These are phyloP conservation scores for Melanogaster broomeanus DNA, from an alignment of 768 basidiomycete genomes.

Conservation along the genomic window DNA sequence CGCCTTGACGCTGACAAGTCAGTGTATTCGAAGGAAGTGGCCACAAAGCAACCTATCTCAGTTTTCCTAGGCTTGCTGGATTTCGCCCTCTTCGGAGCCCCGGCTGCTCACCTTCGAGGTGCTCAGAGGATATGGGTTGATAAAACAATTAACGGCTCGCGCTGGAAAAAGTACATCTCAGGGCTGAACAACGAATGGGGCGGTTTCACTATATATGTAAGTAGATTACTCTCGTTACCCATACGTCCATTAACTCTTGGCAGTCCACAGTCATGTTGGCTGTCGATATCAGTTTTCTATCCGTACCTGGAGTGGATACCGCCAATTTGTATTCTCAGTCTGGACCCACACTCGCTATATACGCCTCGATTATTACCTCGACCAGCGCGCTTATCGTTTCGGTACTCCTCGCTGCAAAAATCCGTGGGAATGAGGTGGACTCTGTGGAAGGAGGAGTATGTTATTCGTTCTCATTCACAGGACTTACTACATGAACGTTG, in stretches of 20 bases:
- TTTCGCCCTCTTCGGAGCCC: not conserved
- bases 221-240: not conserved
- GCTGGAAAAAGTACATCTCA: not conserved
- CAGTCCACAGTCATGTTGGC: not conserved
- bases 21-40: not conserved
- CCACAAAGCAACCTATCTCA: slow-evolving; percentile 13
- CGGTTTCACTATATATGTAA: not conserved
- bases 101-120: not conserved
- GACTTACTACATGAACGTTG: not conserved
- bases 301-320: not conserved
- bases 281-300: not conserved
- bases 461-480: no score
- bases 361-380: not conserved
- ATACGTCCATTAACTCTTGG: not conserved
- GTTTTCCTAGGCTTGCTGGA: not conserved
- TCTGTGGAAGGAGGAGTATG: slow-evolving; percentile 6
- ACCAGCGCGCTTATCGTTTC: not conserved
- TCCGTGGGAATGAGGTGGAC: slow-evolving; percentile 20
- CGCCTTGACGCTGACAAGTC: not conserved
- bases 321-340: not conserved
- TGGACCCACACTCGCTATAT: not conserved
- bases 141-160: not conserved
- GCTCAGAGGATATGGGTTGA: not conserved
- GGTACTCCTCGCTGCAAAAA: not conserved
- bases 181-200: not conserved